phyloP scores from a whole-genome alignment of 2,329 filamentous ascomycete genomes.

The Xylariaceae sp. region DNA sequence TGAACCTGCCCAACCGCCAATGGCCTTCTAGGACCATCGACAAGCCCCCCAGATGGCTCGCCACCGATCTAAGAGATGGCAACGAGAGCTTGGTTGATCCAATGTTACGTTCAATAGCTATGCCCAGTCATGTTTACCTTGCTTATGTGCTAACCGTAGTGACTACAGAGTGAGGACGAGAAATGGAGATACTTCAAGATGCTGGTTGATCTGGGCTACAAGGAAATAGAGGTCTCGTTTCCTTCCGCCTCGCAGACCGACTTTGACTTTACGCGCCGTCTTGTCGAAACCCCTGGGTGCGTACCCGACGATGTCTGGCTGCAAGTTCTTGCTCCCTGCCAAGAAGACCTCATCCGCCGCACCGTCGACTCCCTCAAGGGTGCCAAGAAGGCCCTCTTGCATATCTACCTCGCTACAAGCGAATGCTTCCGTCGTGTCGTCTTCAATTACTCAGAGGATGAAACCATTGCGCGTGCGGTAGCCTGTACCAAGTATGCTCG shows the following conservation, averaged over 20 bases:
- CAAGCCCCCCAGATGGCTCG: conserved; percentile 89
- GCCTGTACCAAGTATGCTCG: conserved; percentile 86
- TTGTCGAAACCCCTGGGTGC: conserved; percentile 83
- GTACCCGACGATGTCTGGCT: conserved; percentile 90
- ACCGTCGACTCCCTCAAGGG: conserved; percentile 90
- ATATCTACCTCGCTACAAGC: conserved; percentile 95
- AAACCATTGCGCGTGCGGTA: conserved; percentile 81
- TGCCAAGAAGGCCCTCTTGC: conserved; percentile 90
- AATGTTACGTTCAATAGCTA: conserved; percentile 69
- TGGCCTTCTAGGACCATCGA: conserved; percentile 85
- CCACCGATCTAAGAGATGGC: conserved; percentile 86
- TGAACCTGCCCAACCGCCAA: conserved; percentile 73
- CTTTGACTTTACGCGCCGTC: conserved; percentile 88
- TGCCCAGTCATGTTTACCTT: neutral
- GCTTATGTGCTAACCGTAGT: neutral
- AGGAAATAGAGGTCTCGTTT: conserved; percentile 97
- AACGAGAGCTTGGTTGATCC: conserved; percentile 93
- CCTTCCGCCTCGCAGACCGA: conserved; percentile 94
- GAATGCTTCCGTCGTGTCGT: conserved; percentile 93
- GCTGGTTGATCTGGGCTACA: conserved; percentile 90
- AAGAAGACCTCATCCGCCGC: conserved; percentile 85
- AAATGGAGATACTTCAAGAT: conserved; percentile 96
- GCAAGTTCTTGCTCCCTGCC: conserved; percentile 90
- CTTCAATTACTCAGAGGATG: conserved; percentile 83
- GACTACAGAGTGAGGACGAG: conserved; percentile 82